Conservation (phyloP, 192 early-diverging fungal genomes). For the Lobosporangium transversale region DNA sequence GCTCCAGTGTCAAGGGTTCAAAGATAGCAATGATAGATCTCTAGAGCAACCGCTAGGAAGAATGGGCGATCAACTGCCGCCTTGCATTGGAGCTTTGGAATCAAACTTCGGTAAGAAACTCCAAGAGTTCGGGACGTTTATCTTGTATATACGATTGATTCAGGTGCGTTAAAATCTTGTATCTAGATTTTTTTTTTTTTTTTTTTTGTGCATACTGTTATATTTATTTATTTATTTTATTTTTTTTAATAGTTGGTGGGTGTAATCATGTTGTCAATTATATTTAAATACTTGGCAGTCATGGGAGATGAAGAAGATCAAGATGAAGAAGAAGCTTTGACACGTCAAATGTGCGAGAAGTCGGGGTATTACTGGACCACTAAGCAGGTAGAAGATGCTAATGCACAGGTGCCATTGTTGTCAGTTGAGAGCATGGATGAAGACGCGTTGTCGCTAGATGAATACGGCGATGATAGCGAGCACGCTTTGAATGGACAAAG, state of each 20-base stretch:
- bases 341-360: neutral
- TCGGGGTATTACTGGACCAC: constrained; percentile 10
- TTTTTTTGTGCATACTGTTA: neutral
- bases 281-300: constrained; percentile 28
- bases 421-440: constrained; percentile 7
- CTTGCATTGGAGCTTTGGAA: constrained; percentile 21
- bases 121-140: constrained; percentile 3
- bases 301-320: constrained; percentile 6
- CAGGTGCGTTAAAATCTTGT: constrained; percentile 8
- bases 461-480: neutral
- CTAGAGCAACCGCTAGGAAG: neutral
- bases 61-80: neutral
- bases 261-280: constrained; percentile 21
- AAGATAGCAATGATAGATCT: constrained; percentile 7
- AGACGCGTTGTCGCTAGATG: neutral
- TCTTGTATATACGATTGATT: constrained; percentile 23
- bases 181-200: neutral
- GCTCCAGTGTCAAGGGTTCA: constrained; percentile 38
- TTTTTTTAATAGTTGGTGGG: constrained; percentile 21
- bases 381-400: constrained; percentile 18
- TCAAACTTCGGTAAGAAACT: constrained; percentile 17
- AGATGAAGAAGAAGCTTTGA: neutral
- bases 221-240: neutral
- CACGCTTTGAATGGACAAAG: neutral
- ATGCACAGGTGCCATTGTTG: constrained; percentile 17